Percentiles rank a stretch among this genome's conserved stretches.
phyloP scores from a whole-genome alignment of 345 rosid genomes.

The Lumnitzera littorea region DNA sequence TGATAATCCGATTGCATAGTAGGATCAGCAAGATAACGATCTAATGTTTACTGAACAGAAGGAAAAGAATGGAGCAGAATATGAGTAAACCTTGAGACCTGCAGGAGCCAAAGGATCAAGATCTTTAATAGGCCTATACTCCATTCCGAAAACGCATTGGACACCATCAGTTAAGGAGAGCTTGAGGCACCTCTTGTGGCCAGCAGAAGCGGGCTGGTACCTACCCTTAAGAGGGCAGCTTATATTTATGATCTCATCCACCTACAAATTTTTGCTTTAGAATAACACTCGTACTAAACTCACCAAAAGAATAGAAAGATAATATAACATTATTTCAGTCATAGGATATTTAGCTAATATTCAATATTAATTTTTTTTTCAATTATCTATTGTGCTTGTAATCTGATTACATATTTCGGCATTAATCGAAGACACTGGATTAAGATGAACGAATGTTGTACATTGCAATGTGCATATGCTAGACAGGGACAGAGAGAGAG shows the following conservation, averaged over 20 bases:
- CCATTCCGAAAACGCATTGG: constrained; percentile 88
- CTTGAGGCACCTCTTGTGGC: constrained; percentile 87
- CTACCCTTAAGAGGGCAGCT: constrained; percentile 67
- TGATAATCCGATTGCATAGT: neutral
- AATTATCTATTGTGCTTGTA: too few relatives aligned
- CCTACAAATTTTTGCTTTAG: constrained; percentile 33
- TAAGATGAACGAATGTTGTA: neutral
- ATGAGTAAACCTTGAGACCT: constrained; percentile 61
- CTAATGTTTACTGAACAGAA: neutral
- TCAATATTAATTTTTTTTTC: too few relatives aligned
- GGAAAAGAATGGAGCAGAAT: constrained; percentile 5
- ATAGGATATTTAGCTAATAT: neutral
- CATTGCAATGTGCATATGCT: neutral
- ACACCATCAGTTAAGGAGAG: constrained; percentile 87
- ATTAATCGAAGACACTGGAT: neutral
- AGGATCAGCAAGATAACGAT: neutral
- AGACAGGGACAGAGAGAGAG: neutral
- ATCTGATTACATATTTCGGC: too few relatives aligned
- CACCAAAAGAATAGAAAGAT: neutral
- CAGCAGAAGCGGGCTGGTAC: constrained; percentile 58
- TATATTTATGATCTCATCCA: constrained; percentile 88
- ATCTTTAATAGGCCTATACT: constrained; percentile 81
- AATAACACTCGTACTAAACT: neutral
- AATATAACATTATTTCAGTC: neutral
- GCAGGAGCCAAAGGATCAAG: constrained; percentile 70